Evolutionary conservation across 371 early-diverging fungal genomes (phyloP).

Genomic region (Fennellomyces sp.): DNA sequence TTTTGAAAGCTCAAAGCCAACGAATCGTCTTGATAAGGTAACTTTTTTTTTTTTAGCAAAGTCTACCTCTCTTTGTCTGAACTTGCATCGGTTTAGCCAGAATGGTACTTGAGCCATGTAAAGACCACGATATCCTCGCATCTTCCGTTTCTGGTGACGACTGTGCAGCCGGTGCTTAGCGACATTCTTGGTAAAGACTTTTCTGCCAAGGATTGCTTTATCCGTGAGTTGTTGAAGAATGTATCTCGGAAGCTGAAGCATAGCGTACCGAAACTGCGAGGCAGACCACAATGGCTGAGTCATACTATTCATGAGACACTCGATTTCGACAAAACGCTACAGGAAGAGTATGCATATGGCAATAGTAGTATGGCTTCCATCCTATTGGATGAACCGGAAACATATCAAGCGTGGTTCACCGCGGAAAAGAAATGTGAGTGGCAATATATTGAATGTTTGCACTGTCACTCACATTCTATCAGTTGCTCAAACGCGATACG

Average conservation of each 20-base stretch:
- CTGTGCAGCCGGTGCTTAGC: slow-evolving; percentile 39
- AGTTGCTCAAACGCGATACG: slow-evolving; percentile 64
- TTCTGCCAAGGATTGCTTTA: slow-evolving; percentile 70
- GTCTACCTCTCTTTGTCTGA: background rate
- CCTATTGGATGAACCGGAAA: slow-evolving; percentile 56
- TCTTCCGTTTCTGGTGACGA: slow-evolving; percentile 36
- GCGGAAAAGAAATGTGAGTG: slow-evolving; percentile 71
- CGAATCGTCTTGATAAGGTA: slow-evolving; percentile 82
- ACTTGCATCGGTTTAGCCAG: slow-evolving; percentile 59
- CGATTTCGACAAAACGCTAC: slow-evolving; percentile 74
- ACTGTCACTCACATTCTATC: too few species aligned
- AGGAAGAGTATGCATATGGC: slow-evolving; percentile 69
- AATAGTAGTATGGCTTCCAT: slow-evolving; percentile 50
- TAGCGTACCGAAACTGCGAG: slow-evolving; percentile 58
- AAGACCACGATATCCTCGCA: slow-evolving; percentile 57
- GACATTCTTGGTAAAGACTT: slow-evolving; percentile 5
- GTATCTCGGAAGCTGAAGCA: slow-evolving; percentile 66
- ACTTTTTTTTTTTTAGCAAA: background rate
- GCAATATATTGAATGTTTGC: background rate
- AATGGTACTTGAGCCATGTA: slow-evolving; percentile 83
- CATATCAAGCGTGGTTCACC: slow-evolving; percentile 75
- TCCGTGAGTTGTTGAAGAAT: slow-evolving; percentile 60
- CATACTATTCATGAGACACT: slow-evolving; percentile 76
- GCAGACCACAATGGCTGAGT: slow-evolving; percentile 64
- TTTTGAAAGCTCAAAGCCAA: slow-evolving; percentile 76